Evolutionary conservation across 2,329 filamentous ascomycete species (phyloP), one percentile per base, ranked within the genome.

Genomic region (Pyrenophora seminiperda): DNA sequence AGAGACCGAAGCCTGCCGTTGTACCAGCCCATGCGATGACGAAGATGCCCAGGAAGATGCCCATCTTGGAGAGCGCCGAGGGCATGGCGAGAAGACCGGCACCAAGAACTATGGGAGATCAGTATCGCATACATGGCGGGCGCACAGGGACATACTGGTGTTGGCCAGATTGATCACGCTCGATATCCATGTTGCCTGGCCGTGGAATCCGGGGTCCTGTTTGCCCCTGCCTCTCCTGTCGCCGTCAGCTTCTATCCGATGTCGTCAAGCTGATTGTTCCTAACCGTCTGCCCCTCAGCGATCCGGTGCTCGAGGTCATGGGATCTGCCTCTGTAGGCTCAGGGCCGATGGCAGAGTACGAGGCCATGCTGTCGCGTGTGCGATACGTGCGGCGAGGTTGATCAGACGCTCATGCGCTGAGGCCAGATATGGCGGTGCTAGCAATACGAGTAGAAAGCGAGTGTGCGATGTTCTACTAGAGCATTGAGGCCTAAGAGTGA

Each of bases 111-210:
- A 65, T 34, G 6, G 2, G 19, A n/a, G 3, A 32, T 71, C 43
- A 67, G 53, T 31, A 53, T 52, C 14, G 2, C 19, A 14, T 36
- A 5, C 24, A 11, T 13, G 3, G 20, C n/a, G 4, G 19, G 18
- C 7, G 5, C 7, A n/a, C 1, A 18, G 46, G 65, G 59, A 32
- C 84, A 51, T 81, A 94, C 90, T 99, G 14, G 94, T 99, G 75
- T 99, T 99, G 58, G 97, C 81, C 58, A 99, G 80, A 73, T 99
- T 99, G 76, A 97, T 88, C 60, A 94, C 88, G 71, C 92, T 96
- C 77, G 91, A 96, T 45, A 88, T 74, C 85, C 90, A 96, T 62
- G 90, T 89, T 62, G 94, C 94, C 68, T 92, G 84, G 46, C 94
- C 92, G 53, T 74, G 75, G 33, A 75, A 70, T 41, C 88, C 88